Conservation (phyloP, 768 basidiomycete species). For the Collybiopsis luxurians region DNA sequence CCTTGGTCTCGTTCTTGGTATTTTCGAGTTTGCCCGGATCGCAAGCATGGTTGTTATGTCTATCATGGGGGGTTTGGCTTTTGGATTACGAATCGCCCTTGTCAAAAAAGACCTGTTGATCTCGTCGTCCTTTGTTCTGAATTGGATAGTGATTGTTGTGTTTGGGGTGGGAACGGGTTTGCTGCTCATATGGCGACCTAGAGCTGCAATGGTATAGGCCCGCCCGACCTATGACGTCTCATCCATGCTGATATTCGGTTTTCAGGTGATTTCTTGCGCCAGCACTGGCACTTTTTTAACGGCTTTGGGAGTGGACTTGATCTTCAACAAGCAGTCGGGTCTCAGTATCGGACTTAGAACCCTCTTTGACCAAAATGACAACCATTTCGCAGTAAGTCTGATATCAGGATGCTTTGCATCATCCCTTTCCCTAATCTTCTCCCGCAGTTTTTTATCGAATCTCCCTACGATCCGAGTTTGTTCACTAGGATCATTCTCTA, state of each 20-base stretch:
- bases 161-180: constrained; percentile 41
- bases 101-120: constrained; percentile 50
- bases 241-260: neutral
- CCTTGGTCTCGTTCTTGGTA: constrained; percentile 49
- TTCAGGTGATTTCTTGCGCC: constrained; percentile 46
- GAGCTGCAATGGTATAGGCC: constrained; percentile 44
- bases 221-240: neutral
- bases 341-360: constrained; percentile 63
- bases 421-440: neutral
- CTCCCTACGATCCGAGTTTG: constrained; percentile 49
- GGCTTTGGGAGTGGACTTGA: constrained; percentile 54
- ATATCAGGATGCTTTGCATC: neutral
- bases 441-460: constrained; percentile 42
- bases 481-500: constrained; percentile 50
- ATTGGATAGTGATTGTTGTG: constrained; percentile 53
- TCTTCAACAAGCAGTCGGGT: constrained; percentile 55
- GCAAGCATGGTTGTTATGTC: constrained; percentile 45
- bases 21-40: constrained; percentile 49
- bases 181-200: constrained; percentile 41
- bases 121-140: constrained; percentile 26
- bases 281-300: constrained; percentile 61
- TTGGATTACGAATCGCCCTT: constrained; percentile 54
- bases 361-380: constrained; percentile 59
- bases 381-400: constrained; percentile 49
- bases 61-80: constrained; percentile 52